A percentile compares a stretch with the other conserved stretches of the same genome.
These are phyloP conservation scores for Bjerkandera adusta DNA, from an alignment of 1,284 basidiomycete species.

Conservation along the genomic window DNA sequence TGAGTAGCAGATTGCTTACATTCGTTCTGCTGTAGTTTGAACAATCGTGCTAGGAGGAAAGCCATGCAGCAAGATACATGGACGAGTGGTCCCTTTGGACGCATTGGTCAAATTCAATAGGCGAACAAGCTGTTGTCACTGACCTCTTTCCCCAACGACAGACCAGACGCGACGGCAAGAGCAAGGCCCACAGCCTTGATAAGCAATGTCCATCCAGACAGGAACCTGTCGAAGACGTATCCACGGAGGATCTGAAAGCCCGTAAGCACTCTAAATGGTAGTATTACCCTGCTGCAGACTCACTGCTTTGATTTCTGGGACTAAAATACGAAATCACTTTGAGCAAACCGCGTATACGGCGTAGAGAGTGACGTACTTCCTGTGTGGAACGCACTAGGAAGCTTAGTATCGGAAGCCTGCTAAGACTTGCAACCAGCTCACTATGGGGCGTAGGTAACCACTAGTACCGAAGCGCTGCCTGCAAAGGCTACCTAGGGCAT, in stretches of 20 bases:
- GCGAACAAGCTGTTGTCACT: slow-evolving; percentile 6
- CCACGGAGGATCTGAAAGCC: slow-evolving; percentile 61
- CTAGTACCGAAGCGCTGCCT: slow-evolving; percentile 62
- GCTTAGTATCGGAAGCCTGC: background rate
- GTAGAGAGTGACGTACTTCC: slow-evolving; percentile 50
- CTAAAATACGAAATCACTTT: slow-evolving; percentile 31
- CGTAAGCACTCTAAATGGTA: too few species aligned
- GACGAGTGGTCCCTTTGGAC: slow-evolving; percentile 61
- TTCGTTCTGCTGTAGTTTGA: slow-evolving; percentile 60
- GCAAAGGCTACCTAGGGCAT: slow-evolving; percentile 54
- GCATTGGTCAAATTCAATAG: too few species aligned
- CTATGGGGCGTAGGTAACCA: slow-evolving; percentile 69
- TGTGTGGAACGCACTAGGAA: slow-evolving; percentile 69
- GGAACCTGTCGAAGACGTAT: slow-evolving; percentile 69
- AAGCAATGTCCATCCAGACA: slow-evolving; percentile 71
- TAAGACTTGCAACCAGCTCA: slow-evolving; percentile 35
- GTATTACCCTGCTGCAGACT: slow-evolving; percentile 22
- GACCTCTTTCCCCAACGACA: slow-evolving; percentile 75
- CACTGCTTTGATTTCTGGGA: slow-evolving; percentile 78
- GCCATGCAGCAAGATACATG: slow-evolving; percentile 73
- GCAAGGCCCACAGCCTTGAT: slow-evolving; percentile 79
- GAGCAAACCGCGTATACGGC: background rate
- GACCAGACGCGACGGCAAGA: slow-evolving; percentile 74
- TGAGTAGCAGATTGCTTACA: slow-evolving; percentile 32
- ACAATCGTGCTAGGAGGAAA: slow-evolving; percentile 51